Base-by-base conservation (phyloP, 495 filamentous ascomycete species). In the Lophiotrema nucula region DNA sequence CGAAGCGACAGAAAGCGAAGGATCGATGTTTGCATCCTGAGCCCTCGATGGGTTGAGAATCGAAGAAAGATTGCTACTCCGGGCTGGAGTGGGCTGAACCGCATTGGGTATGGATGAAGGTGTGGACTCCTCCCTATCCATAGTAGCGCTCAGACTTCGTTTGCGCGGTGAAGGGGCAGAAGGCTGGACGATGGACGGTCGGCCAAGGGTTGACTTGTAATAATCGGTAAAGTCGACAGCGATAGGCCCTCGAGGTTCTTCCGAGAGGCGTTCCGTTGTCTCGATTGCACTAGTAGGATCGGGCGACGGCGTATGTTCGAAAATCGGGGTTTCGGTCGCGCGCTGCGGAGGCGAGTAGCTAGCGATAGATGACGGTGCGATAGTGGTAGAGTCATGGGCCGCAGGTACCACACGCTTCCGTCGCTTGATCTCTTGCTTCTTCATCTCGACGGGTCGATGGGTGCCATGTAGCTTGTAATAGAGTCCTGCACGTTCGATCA, bases 381-480 rank as follows among this genome's bases (percentile, higher is more conserved):
- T 24, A 2, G 53, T 46, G 24, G 26, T 15, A 2, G 23, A n/a
- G 53, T 82, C 85, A 58, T 86, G 81, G 41, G 81, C 72, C 16
- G 88, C 90, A 18, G 93, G 92, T 38, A 98, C 90, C 15, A 98
- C 91, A 18, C 93, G 87, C 75, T 97, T 98, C 56, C 93, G 85
- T 38, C 93, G 83, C 73, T 97, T 97, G 70, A 98, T 98, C 48
- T 93, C 84, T 0, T 88, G 86, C 73, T 96, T 97, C 73, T 98
- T 98, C 95, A 98, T 97, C 0, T 88, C 88, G 12, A 90, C 88
- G 5, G 93, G 93, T 26, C 93, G 82, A 73, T 96, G 92, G 46
- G 88, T 84, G 50, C 92, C 91, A 68, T 98, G 93, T 1, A 98
- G 83, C 70, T 97, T 98, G 72, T 95, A 89, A 68, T 97, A 97